A percentile compares a stretch with the other conserved stretches of the same genome.
Evolutionary conservation across 768 basidiomycete species (phyloP).

Genomic region (Dioszegia crocea): DNA sequence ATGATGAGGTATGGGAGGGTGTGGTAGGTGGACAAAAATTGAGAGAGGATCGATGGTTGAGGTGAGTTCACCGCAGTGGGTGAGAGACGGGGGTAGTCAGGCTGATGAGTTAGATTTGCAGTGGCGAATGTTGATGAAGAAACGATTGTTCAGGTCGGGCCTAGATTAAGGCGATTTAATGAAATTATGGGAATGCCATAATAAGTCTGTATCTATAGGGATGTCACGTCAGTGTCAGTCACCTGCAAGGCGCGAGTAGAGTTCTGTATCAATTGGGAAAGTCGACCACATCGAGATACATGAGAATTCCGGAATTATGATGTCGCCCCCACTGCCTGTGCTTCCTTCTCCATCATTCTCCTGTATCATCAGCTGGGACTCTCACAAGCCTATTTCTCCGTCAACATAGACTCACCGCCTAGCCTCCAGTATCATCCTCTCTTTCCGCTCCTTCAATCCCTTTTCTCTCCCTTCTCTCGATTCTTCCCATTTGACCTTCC

Average conservation of each 20-base stretch:
- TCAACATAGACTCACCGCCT: slow-evolving; percentile 35
- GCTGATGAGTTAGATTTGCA: slow-evolving; percentile 58
- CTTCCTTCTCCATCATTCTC: slow-evolving; percentile 34
- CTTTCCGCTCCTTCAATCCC: slow-evolving; percentile 45
- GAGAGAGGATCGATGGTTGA: slow-evolving; percentile 62
- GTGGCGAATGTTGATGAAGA: slow-evolving; percentile 75
- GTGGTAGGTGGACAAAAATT: slow-evolving; percentile 29
- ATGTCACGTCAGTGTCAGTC: too few species aligned
- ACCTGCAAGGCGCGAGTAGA: too few species aligned
- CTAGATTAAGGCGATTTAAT: slow-evolving; percentile 39
- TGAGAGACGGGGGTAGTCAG: too few species aligned
- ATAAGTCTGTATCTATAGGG: neutral
- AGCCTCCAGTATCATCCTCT: slow-evolving; percentile 47
- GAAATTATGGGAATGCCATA: slow-evolving; percentile 29
- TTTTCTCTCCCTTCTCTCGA: slow-evolving; percentile 40
- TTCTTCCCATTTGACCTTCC: slow-evolving; percentile 38
- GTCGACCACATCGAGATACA: too few species aligned
- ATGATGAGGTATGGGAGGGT: slow-evolving; percentile 25
- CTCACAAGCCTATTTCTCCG: neutral
- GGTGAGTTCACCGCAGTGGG: slow-evolving; percentile 31
- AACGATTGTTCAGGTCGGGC: slow-evolving; percentile 35
- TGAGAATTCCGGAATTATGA: neutral
- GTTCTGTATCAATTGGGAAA: too few species aligned
- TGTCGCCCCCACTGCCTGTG: neutral
- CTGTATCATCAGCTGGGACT: slow-evolving; percentile 14